Conservation (phyloP, 352 stramenopile genomes). For the Globisporangium cylindrosporum region DNA sequence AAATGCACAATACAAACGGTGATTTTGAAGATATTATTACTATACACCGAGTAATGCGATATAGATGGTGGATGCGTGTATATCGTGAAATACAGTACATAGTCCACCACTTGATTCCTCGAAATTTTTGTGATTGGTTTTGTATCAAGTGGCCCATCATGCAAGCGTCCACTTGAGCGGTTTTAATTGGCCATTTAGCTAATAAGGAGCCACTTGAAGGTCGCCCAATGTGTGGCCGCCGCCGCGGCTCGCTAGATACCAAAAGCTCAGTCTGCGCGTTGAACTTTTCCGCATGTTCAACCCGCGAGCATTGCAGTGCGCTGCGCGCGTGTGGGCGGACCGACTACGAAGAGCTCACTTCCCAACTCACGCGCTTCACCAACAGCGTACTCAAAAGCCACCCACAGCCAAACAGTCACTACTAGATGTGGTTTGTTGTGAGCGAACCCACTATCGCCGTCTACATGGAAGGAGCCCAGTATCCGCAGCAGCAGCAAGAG, state of each 20-base stretch:
- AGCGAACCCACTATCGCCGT: slow-evolving; percentile 3
- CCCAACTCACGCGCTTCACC: slow-evolving; percentile 1
- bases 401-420: not conserved
- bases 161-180: not conserved
- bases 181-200: not conserved
- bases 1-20: not conserved
- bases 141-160: slow-evolving; percentile 9
- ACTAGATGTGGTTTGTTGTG: slow-evolving; percentile 6
- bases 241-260: not conserved
- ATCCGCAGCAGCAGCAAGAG: slow-evolving; percentile 2
- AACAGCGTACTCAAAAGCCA: not conserved
- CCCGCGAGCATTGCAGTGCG: not conserved
- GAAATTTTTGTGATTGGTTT: slow-evolving; percentile 10
- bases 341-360: not conserved
- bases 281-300: slow-evolving; percentile 11
- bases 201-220: slow-evolving; percentile 3
- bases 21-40: not conserved
- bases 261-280: slow-evolving; percentile 15
- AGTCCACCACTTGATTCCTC: slow-evolving; percentile 20
- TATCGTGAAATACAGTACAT: not conserved
- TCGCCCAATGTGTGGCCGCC: slow-evolving; percentile 22
- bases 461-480: slow-evolving; percentile 8
- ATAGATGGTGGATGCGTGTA: not conserved
- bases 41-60: not conserved
- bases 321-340: not conserved